These are phyloP conservation scores for Sporormia fimetaria DNA, from an alignment of 495 filamentous ascomycete species.

Conservation along the genomic window DNA sequence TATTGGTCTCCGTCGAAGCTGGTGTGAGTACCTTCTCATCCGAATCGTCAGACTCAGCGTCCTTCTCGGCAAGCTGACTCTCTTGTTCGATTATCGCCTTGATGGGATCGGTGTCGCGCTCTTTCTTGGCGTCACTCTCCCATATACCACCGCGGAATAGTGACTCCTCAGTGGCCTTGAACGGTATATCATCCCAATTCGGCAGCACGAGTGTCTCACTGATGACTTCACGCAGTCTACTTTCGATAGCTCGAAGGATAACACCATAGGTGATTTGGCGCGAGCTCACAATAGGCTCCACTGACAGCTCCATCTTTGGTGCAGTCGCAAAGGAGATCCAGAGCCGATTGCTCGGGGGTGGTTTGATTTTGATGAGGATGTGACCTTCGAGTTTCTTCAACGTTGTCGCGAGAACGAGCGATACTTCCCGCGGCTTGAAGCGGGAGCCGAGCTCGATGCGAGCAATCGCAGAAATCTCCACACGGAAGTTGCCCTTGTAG, in stretches of 20 bases:
- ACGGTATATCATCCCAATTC: conserved; percentile 91
- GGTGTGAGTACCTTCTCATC: too few species aligned
- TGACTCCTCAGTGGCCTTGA: conserved; percentile 66
- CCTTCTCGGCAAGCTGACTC: conserved; percentile 41
- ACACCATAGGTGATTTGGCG: conserved; percentile 89
- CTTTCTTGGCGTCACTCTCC: conserved; percentile 38
- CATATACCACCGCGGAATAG: conserved; percentile 84
- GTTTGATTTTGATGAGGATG: conserved; percentile 74
- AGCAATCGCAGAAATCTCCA: conserved; percentile 82
- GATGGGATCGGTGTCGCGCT: neutral
- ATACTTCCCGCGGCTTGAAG: conserved; percentile 84
- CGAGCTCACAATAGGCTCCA: conserved; percentile 89
- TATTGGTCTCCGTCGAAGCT: too few species aligned
- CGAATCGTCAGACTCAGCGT: too few species aligned
- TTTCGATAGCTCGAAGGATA: conserved; percentile 87
- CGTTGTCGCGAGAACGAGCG: conserved; percentile 75
- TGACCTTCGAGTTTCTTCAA: conserved; percentile 81
- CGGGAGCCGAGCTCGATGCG: conserved; percentile 78
- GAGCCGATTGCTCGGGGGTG: conserved; percentile 84
- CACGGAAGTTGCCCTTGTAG: conserved; percentile 77
- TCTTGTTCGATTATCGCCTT: conserved; percentile 35
- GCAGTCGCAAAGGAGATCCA: conserved; percentile 90
- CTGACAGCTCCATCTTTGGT: conserved; percentile 83
- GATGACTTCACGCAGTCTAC: conserved; percentile 81
- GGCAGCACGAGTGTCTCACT: conserved; percentile 87